Conservation (phyloP, 2,329 filamentous ascomycete species). For the Alternaria ventricosa region DNA sequence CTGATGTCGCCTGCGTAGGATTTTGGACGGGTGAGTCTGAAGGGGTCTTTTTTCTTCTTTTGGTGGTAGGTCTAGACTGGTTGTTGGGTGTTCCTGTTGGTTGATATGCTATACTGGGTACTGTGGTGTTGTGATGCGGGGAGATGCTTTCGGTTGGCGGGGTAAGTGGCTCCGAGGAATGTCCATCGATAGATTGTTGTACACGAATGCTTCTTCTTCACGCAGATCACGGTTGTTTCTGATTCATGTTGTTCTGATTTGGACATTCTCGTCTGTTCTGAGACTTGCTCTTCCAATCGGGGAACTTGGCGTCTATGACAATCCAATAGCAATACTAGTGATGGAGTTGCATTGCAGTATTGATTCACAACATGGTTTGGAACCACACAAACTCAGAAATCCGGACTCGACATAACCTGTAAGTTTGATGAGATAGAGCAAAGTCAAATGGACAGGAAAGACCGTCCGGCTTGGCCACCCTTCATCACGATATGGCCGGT, state of each 20-base stretch:
- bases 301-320: background rate
- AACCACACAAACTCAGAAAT: background rate
- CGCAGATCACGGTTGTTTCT: background rate
- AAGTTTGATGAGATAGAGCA: background rate
- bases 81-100: background rate
- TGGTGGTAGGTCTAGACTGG: background rate
- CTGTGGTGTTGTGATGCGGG: background rate
- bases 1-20: background rate
- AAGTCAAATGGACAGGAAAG: background rate
- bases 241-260: background rate
- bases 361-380: background rate
- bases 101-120: background rate
- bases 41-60: background rate
- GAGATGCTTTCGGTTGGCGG: constrained; percentile 5
- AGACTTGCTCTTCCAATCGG: background rate
- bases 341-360: background rate
- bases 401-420: no score
- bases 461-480: background rate
- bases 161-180: constrained; percentile 6
- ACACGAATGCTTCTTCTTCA: background rate
- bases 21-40: background rate
- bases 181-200: background rate
- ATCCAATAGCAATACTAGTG: background rate
- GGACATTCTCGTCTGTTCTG: background rate
- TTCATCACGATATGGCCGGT: background rate